A percentile compares a stretch with the other conserved stretches of the same genome.
Evolutionary conservation across 1,284 basidiomycete species (phyloP).

Genomic region (Kwoniella shivajii): DNA sequence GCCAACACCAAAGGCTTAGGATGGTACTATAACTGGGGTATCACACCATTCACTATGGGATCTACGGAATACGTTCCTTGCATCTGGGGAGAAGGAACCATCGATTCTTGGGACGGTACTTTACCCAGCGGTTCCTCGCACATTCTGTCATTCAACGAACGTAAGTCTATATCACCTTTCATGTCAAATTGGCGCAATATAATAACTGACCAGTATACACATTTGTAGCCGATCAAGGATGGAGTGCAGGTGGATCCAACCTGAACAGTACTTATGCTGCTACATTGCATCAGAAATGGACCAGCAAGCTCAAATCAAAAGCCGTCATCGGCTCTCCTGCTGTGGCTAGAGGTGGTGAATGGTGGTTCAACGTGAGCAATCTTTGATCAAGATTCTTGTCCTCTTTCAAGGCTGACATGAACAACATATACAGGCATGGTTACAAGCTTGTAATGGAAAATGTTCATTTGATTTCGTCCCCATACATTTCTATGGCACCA

Average conservation of each 20-base stretch:
- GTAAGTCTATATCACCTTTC: constrained; percentile 21
- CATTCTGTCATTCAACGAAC: constrained; percentile 43
- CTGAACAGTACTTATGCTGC: constrained; percentile 29
- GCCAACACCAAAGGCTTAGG: constrained; percentile 1
- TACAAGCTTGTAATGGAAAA: constrained; percentile 32
- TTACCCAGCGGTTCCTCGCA: constrained; percentile 20
- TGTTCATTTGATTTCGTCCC: constrained; percentile 45
- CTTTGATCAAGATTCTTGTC: no score
- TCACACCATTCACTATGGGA: constrained; percentile 4
- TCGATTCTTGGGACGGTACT: constrained; percentile 13
- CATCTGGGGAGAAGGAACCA: constrained; percentile 21
- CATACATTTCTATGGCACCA: constrained; percentile 43
- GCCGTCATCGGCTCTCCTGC: constrained; percentile 37
- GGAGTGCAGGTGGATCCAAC: constrained; percentile 25
- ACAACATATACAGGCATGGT: constrained; percentile 7
- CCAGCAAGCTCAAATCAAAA: constrained; percentile 20
- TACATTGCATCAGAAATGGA: constrained; percentile 32
- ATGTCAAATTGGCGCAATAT: not conserved
- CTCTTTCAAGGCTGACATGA: not conserved
- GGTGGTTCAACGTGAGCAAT: constrained; percentile 36
- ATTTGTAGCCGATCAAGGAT: constrained; percentile 21
- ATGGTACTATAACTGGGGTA: constrained; percentile 23
- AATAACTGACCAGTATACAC: no score
- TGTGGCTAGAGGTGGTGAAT: constrained; percentile 37
- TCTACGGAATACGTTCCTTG: constrained; percentile 15